Evolutionary conservation across 805 yeast species (phyloP).

Genomic region (Komagataella ulmi): DNA sequence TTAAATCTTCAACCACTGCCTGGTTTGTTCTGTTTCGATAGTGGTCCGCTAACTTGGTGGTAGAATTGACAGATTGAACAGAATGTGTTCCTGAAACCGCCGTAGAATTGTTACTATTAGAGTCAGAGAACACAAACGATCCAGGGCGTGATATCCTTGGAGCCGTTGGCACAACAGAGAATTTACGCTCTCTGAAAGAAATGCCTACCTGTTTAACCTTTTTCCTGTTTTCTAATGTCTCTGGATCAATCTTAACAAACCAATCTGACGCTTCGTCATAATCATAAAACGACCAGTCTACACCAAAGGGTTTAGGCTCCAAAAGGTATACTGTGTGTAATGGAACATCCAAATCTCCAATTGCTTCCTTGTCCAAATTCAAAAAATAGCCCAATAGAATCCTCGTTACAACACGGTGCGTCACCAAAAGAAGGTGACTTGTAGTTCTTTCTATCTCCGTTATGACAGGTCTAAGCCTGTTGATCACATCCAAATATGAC

Average conservation of each 20-base stretch:
- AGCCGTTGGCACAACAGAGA: constrained; percentile 67
- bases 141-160: constrained; percentile 21
- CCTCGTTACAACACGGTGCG: constrained; percentile 87
- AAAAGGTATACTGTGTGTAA: constrained; percentile 80
- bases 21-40: not conserved
- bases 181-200: constrained; percentile 55
- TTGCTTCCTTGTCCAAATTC: constrained; percentile 65
- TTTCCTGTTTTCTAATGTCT: constrained; percentile 31
- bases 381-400: constrained; percentile 80
- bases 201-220: constrained; percentile 61
- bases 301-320: constrained; percentile 92
- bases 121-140: not conserved
- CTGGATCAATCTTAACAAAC: constrained; percentile 51
- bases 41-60: not conserved
- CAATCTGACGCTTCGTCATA: constrained; percentile 68
- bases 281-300: constrained; percentile 83
- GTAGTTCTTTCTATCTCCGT: constrained; percentile 88
- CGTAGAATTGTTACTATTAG: not conserved
- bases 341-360: constrained; percentile 88
- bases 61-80: not conserved
- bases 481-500: constrained; percentile 85
- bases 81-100: not conserved
- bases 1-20: not conserved
- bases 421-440: constrained; percentile 69
- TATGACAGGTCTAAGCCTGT: constrained; percentile 77